Percentiles rank a stretch among this genome's conserved stretches.
These are phyloP conservation scores for Eimeria acervulina DNA, from an alignment of 169 alveolate genomes.

Conservation along the genomic window DNA sequence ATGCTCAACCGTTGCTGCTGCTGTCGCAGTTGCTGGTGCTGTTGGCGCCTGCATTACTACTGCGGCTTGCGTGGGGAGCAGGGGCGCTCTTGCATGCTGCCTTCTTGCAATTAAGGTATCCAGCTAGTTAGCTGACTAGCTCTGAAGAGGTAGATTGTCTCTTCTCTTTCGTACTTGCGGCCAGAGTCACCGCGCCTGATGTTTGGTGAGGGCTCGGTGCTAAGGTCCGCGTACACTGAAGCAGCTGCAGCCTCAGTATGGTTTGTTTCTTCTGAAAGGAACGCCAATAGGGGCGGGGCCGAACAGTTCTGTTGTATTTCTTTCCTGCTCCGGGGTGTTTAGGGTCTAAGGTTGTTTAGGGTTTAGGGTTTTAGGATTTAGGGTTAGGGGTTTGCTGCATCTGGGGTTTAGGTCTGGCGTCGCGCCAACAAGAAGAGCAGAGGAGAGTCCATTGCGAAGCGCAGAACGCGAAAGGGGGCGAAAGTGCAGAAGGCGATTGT, in stretches of 20 bases:
- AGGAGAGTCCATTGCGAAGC: constrained; percentile 86
- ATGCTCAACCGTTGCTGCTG: not conserved
- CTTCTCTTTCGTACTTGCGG: constrained; percentile 15
- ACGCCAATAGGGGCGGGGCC: constrained; percentile 34
- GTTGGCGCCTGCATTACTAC: no score
- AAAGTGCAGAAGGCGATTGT: constrained; percentile 97
- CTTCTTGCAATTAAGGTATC: not conserved
- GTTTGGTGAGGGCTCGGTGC: constrained; percentile 70
- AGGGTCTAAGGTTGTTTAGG: not conserved
- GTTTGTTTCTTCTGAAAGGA: not conserved
- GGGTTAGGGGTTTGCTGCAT: not conserved
- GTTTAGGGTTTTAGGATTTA: not conserved
- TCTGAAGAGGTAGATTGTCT: no score
- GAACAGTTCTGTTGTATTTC: not conserved
- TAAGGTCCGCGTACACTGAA: constrained; percentile 63
- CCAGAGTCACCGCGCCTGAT: constrained; percentile 67
- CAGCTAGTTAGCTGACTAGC: no score
- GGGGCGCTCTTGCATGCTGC: no score
- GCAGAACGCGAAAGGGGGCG: constrained; percentile 89
- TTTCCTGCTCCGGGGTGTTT: not conserved
- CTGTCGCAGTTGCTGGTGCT: not conserved
- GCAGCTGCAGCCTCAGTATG: constrained; percentile 18
- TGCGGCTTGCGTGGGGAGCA: no score
- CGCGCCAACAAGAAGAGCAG: constrained; percentile 96
- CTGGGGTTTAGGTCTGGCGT: constrained; percentile 94